A percentile compares a stretch with the other conserved stretches of the same genome.
phyloP scores from a whole-genome alignment of 2,329 filamentous ascomycete species.

The Zelopaecilomyces penicillatus region DNA sequence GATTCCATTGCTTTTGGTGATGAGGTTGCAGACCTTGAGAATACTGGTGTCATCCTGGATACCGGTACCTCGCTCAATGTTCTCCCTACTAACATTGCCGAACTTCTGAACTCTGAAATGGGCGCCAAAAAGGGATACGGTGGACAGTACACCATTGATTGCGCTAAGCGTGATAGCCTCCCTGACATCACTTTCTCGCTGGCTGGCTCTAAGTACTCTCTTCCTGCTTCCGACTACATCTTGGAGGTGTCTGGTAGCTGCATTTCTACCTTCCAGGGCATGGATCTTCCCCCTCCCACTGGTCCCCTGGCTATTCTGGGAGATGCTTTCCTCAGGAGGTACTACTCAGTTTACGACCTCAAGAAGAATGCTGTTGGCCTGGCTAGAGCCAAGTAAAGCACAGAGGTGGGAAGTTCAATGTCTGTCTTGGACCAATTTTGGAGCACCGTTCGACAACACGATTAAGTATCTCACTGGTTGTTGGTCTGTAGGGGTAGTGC shows the following conservation, averaged over 20 bases:
- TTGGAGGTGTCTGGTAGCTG: conserved; percentile 91
- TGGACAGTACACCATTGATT: conserved; percentile 93
- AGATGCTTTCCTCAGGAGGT: conserved; percentile 75
- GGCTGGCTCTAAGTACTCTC: conserved; percentile 86
- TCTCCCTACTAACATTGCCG: conserved; percentile 81
- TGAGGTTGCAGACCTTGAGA: conserved; percentile 77
- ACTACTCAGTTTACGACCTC: conserved; percentile 95
- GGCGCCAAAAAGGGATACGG: conserved; percentile 97
- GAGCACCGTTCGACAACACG: too few species aligned
- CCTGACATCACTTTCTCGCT: conserved; percentile 90
- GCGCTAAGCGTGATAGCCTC: conserved; percentile 69
- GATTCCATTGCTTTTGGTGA: conserved; percentile 85
- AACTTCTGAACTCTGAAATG: conserved; percentile 95
- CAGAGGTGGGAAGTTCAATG: too few species aligned
- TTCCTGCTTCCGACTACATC: conserved; percentile 84
- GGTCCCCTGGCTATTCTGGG: conserved; percentile 93
- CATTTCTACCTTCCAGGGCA: conserved; percentile 96
- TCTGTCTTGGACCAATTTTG: too few species aligned
- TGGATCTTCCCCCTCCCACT: conserved; percentile 81
- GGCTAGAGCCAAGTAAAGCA: conserved; percentile 62
- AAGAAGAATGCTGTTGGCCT: conserved; percentile 83
- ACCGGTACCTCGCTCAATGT: conserved; percentile 97
- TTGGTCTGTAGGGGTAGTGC: too few species aligned
- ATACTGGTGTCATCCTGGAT: conserved; percentile 94
- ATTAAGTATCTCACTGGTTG: too few species aligned